Base-by-base conservation (phyloP, 495 filamentous ascomycete genomes). In the Ramalina intermedia region DNA sequence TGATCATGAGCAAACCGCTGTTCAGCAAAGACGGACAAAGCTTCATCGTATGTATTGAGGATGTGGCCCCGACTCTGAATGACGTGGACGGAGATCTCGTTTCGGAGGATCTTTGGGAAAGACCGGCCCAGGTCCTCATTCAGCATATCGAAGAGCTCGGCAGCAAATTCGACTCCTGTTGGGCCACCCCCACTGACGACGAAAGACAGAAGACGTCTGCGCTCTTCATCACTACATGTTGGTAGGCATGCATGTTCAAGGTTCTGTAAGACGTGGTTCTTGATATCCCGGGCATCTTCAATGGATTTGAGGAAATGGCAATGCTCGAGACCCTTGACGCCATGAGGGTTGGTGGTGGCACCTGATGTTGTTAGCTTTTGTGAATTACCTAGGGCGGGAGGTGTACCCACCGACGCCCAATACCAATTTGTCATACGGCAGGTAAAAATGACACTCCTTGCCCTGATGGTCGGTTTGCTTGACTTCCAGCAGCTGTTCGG, bases 401-500 rank as follows among this genome's bases (percentile, higher is more conserved):
- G 16, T n/a, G n/a, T 23, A 60, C 76, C 50, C 66, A 82, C 79
- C 91, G 47, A 96, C 89, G 49, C 79, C 89, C 57, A 99, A 71
- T 17, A 99, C 87, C n/a, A 99, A 72, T 69, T 99, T 99, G 61
- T 99, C 93, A 57, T 99, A 99, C 0, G 93, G 93, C 1, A 99
- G 67, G 69, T 99, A 99, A 66, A 99, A 96, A 37, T 76, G 69
- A 51, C 78, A 69, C 57, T 77, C 75, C 41, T 83, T 66, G 9
- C 91, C 91, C 50, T 70, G 66, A n/a, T 73, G 63, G 51, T 86
- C 79, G 6, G 68, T 69, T 57, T 93, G 85, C 1, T 79, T 76
- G 5, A 95, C 70, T 64, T 99, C 93, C 2, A 99, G 79, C 44
- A 99, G 64, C 59, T 93, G 93, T 53, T 83, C 73, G 0, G 86